Evolutionary conservation across 495 filamentous ascomycete species (phyloP), one percentile per base, ranked within the genome.

Genomic region (Xylaria acuta): DNA sequence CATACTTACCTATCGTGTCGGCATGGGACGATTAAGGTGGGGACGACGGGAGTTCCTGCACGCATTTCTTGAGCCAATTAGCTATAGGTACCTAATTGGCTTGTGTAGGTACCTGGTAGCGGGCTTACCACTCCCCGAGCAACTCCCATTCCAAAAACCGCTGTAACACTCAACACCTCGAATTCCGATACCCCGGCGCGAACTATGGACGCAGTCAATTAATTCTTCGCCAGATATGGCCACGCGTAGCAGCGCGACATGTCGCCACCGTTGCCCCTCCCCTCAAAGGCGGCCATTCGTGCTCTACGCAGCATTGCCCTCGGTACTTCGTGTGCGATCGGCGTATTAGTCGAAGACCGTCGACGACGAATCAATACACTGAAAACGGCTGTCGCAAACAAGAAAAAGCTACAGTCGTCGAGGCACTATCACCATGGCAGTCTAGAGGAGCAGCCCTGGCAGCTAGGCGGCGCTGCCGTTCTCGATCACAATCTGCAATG

Each of bases 231-330:
- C 38, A 64, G 62, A 70, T 27, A 80, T 77, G 76, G 74, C 70
- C 67, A 53, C 60, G n/a, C 38, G 59, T 30, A 63, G 27, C 60
- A 66, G 56, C 36, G 53, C 69, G 69, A 71, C 76, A 85, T 85
- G 83, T 80, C 83, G 65, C 72, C 78, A 60, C 80, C 82, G 54
- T 81, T 86, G 47, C 84, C 84, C 71, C 82, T 87, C 56, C 85
- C 86, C 45, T 88, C 86, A 69, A 87, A 86, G 79, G 84, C 83
- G 64, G 86, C 84, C 72, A 75, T 88, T 66, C 84, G 84, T 71
- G 82, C 85, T 59, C 82, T 89, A 49, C 85, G 85, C 56, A 82
- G 84, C 59, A 79, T 89, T 63, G 82, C 84, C 63, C 71, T 88
- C 0, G 86, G 86, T 66, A 86, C 85, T 5, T 84, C 86, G 4